A percentile compares a stretch with the other conserved stretches of the same genome.
Conservation (phyloP, 805 yeast genomes). For the Saccharomyces mikatae region DNA sequence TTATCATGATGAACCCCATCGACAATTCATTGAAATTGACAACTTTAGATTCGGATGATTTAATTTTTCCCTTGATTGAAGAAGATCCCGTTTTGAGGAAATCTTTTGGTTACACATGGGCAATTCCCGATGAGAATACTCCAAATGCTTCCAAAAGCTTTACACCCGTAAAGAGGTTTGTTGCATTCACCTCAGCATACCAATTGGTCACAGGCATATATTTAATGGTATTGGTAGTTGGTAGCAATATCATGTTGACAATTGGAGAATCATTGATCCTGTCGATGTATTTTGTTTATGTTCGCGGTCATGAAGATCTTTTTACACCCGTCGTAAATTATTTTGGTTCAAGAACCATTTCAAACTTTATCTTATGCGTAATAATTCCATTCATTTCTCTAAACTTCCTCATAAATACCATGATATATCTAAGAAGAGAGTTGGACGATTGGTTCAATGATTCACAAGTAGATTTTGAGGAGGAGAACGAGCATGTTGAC, state of each 20-base stretch:
- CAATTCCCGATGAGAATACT: background rate
- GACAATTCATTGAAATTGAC: conserved; percentile 19
- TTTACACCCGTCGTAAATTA: conserved; percentile 28
- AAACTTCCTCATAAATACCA: conserved; percentile 14
- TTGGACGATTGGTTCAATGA: conserved; percentile 12
- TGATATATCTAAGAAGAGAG: conserved; percentile 22
- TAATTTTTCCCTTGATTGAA: background rate
- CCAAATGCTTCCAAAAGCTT: background rate
- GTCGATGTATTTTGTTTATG: conserved; percentile 36
- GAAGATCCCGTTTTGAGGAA: conserved; percentile 3
- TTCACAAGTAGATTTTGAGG: conserved; percentile 3
- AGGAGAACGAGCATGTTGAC: background rate
- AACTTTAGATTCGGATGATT: conserved; percentile 8
- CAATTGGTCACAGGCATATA: conserved; percentile 9
- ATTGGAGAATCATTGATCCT: conserved; percentile 32
- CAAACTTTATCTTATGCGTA: conserved; percentile 23
- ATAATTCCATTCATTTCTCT: conserved; percentile 27
- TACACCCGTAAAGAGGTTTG: conserved; percentile 6
- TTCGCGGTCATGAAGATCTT: conserved; percentile 29
- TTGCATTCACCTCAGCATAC: conserved; percentile 6
- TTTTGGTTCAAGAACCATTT: conserved; percentile 29
- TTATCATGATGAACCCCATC: conserved; percentile 14
- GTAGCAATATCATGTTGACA: conserved; percentile 14
- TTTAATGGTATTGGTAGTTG: conserved; percentile 8
- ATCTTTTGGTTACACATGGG: conserved; percentile 9